Conservation (phyloP, 345 rosid species). For the Eucalyptus polybractea region DNA sequence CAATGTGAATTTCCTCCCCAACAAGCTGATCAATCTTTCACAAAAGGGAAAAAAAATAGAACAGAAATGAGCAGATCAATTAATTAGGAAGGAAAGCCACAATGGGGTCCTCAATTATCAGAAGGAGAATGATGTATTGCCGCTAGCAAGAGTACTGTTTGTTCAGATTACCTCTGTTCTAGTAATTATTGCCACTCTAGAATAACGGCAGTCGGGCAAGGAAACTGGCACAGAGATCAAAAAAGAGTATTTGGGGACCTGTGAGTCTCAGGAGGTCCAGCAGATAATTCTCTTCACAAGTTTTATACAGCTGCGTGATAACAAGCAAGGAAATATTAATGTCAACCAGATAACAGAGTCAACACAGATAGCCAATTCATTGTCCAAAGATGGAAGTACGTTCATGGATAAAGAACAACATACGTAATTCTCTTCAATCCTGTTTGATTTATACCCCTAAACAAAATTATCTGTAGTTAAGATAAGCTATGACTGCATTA, state of each 20-base stretch:
- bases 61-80: neutral
- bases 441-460: neutral
- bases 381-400: neutral
- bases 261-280: conserved; percentile 79
- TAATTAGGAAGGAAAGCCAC: neutral
- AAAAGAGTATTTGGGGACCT: conserved; percentile 88
- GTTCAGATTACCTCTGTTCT: neutral
- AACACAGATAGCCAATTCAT: neutral
- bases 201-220: conserved; percentile 77
- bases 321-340: neutral
- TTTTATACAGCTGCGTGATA: conserved; percentile 69
- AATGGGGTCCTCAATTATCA: neutral
- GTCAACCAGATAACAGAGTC: neutral
- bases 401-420: neutral
- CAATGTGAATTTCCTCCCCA: neutral
- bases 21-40: neutral
- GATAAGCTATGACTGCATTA: neutral
- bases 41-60: neutral
- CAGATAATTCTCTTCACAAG: conserved; percentile 76
- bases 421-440: neutral
- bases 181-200: conserved; percentile 2
- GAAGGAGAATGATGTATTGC: neutral
- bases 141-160: neutral
- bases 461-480: neutral
- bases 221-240: conserved; percentile 91